Base-by-base conservation (phyloP, 2,329 filamentous ascomycete species). In the Penicillium sp. region DNA sequence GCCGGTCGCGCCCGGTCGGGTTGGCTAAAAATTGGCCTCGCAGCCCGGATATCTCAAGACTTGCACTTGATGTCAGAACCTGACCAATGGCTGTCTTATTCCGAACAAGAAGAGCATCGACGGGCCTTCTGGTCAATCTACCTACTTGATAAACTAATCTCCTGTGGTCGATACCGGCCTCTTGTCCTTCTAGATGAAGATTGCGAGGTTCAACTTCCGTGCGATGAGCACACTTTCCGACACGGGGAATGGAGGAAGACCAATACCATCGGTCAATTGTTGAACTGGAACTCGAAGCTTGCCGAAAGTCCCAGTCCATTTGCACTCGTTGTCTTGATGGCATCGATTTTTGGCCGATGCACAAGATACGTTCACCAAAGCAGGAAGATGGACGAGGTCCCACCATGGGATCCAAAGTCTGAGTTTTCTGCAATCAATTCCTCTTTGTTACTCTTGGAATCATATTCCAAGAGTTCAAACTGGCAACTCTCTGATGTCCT, bases 21-120 rank as follows among this genome's bases (percentile, higher is more conserved):
- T 1, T 78, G 75, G 77, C 57, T 78, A 7, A 77, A 77, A 27
- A 67, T 71, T 15, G 68, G 68, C 3, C 50, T 71, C 3, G 65
- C 70, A 2, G 67, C 77, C 66, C 94, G 90, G 41, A 94, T 85
- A 71, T 93, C 89, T 7, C 71, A 73, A 48, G 68, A 68, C 45
- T 73, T 77, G 19, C 70, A 69, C 10, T 71, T 72, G 9, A 70
- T 69, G 63, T 58, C 46, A 4, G 69, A 71, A 19, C 62, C 67
- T 2, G 45, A 45, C 8, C 25, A 41, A 9, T 60, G 60, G 37
- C 48, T 68, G 1, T 52, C 68, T 10, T 54, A 56, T 37, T 27
- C 60, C 0, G 65, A 70, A 40, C 68, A 71, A 43, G 71, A 73
- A 48, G 70, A 73, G 42, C 60, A 60, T 21, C 62, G 70, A 15